Evolutionary conservation across 1,284 basidiomycete species (phyloP), one percentile per base, ranked within the genome.

Genomic region (Ceratobasidium papillatum): DNA sequence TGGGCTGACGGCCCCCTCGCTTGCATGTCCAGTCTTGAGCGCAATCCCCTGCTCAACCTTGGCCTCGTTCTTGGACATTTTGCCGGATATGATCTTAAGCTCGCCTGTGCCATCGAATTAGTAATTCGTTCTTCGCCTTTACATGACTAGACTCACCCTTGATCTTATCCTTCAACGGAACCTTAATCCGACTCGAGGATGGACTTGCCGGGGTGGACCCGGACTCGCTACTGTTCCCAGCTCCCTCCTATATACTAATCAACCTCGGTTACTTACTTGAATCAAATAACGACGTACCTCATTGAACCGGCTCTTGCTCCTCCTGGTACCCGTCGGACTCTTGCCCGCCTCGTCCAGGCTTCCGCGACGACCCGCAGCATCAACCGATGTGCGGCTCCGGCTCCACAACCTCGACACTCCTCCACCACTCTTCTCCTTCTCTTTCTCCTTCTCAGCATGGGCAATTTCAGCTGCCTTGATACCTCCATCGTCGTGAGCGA

Each of bases 81-180:
- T 76, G 49, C 75, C 75, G 8, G 75, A 62, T n/a, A 76, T 74
- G 30, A 76, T 72, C 30, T 76, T 76, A 59, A 76, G 34, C 51
- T 76, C 75, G 11, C 75, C 75, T 71, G 34, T 17, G 19, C 36
- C 36, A 41, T 19, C 12, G 51, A 36, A 54, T 41, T 34, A 59
- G 52, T 17, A 32, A 5, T 2, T 4, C 22, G 14, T 19, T 2
- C 5, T 59, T 41, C 1, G 12, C 1, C n/a, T 34, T 32, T 17
- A 19, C 1, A 30, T 22, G 19, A 25, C 5, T 5, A 27, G 25
- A n/a, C 66, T 5, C 32, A 71, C 66, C 66, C 54, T 59, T 71
- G 54, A 71, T 58, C 54, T 71, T 71, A 47, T 71, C 52, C 66
- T 59, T 71, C 38, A 71, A 27, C 5, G 66, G 54, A 3, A 71